Base-by-base conservation (phyloP, 176 grass and related monocot species). In the Chrysopogon serrulatus region DNA sequence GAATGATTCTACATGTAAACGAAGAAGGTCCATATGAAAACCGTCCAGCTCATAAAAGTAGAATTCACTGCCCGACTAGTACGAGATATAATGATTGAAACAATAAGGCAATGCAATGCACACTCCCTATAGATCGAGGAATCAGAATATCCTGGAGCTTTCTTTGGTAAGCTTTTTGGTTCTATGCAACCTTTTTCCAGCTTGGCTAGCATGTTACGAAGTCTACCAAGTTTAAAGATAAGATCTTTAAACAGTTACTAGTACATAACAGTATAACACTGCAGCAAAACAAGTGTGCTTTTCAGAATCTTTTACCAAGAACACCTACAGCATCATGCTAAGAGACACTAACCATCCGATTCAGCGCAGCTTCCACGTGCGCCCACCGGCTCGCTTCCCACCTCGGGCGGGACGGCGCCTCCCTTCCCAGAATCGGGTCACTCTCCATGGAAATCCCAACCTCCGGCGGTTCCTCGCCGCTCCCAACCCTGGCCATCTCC, bases 301-400 rank as follows among this genome's bases (percentile, higher is more conserved):
- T 14, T 30, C 68, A 68, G 21, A 61, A 54, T 19, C 67, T 37
- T 37, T 35, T 34, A 64, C 9, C 1, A 68, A 23, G 24, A 80
- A 78, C 40, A 59, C 6, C 16, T 42, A 68, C 28, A 49, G 1
- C 26, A 49, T 5, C 16, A 57, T 65, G 49, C 8, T 10, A 56
- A 47, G 17, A 61, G 18, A 70, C 40, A 90, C 84, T 90, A 73
- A 90, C 84, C 79, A 74, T 83, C 30, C 80, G 74, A 78, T 90
- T 90, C 61, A 90, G 60, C 8, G 48, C 26, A 47, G 60, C 74
- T 48, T 90, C 79, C n/a, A 87, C 60, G 79, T 18, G 30, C 47
- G 49, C 75, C 74, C 68, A 48, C 67, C 66, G 5, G 45, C 79
- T 14, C n/a, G 44, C 59, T 32, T 60, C 74, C 67, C 17, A 33